Conservation (phyloP, 2,329 filamentous ascomycete genomes). For the Xylariaceae sp. region DNA sequence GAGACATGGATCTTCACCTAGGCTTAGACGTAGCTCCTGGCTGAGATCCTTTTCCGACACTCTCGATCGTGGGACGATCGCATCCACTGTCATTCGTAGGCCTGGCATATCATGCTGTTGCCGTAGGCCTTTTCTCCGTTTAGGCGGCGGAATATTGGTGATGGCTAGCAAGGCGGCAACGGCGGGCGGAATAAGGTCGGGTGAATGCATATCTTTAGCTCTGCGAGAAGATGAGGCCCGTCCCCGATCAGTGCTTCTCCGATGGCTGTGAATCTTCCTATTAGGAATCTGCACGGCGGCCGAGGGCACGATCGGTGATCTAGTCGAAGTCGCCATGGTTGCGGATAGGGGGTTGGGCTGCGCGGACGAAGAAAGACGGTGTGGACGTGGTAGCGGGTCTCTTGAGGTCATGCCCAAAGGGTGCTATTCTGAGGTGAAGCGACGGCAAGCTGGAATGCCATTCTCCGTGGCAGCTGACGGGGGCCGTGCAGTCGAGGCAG, state of each 20-base stretch:
- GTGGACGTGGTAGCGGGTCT: constrained; percentile 26
- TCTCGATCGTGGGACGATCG: constrained; percentile 51
- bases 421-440: constrained; percentile 15
- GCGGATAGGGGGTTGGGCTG: constrained; percentile 28
- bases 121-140: constrained; percentile 35
- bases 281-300: constrained; percentile 54
- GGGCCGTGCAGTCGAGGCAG: constrained; percentile 18
- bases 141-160: constrained; percentile 55
- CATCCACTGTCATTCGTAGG: constrained; percentile 50
- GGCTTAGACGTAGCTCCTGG: constrained; percentile 27
- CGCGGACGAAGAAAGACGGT: constrained; percentile 23
- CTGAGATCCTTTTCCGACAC: constrained; percentile 57
- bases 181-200: constrained; percentile 54
- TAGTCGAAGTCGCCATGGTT: constrained; percentile 31
- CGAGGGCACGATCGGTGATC: constrained; percentile 40
- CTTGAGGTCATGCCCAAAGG: constrained; percentile 23
- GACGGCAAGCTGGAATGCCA: constrained; percentile 26
- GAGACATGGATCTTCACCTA: constrained; percentile 21
- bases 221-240: constrained; percentile 34
- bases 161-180: constrained; percentile 59
- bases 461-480: constrained; percentile 30
- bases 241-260: constrained; percentile 37
- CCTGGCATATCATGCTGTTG: constrained; percentile 28
- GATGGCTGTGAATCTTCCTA: constrained; percentile 35
- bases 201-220: constrained; percentile 44